phyloP scores from a whole-genome alignment of 495 filamentous ascomycete genomes.

The Neurospora sp. region DNA sequence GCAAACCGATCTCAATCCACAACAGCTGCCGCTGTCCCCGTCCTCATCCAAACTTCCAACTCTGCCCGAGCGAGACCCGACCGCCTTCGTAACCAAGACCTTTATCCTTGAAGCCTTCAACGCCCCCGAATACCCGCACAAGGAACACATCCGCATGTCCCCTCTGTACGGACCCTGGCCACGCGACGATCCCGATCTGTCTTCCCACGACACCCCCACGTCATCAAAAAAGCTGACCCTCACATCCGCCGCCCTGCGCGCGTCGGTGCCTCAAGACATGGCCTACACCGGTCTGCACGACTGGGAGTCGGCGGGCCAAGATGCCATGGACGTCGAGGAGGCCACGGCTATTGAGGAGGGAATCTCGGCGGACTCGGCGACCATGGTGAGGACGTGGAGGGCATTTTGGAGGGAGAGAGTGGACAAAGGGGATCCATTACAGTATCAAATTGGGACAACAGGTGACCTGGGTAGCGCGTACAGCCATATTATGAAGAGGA shows the following conservation, averaged over 20 bases:
- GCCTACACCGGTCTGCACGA: conserved; percentile 31
- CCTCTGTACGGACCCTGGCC: conserved; percentile 36
- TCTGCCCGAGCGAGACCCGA: not conserved
- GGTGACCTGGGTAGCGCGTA: not conserved
- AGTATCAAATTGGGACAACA: not conserved
- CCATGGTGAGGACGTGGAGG: not conserved
- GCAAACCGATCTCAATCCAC: not conserved
- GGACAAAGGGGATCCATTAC: not conserved
- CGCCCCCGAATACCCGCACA: conserved; percentile 26
- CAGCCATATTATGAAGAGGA: not conserved
- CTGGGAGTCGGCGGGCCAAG: conserved; percentile 37
- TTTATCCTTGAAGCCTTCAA: conserved; percentile 30
- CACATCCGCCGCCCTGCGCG: conserved; percentile 21
- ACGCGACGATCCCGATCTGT: not conserved
- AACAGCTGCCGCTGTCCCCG: not conserved
- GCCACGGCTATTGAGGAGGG: not conserved
- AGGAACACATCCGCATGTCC: conserved; percentile 18
- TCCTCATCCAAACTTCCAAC: not conserved
- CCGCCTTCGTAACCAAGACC: conserved; percentile 8
- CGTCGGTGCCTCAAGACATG: conserved; percentile 24
- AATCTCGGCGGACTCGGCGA: not conserved
- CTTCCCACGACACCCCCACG: not conserved
- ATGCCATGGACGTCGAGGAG: not conserved
- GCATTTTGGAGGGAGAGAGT: not conserved
- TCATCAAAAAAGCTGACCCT: conserved; percentile 11